phyloP scores from a whole-genome alignment of 2,329 filamentous ascomycete species.

The Monosporascus ibericus region DNA sequence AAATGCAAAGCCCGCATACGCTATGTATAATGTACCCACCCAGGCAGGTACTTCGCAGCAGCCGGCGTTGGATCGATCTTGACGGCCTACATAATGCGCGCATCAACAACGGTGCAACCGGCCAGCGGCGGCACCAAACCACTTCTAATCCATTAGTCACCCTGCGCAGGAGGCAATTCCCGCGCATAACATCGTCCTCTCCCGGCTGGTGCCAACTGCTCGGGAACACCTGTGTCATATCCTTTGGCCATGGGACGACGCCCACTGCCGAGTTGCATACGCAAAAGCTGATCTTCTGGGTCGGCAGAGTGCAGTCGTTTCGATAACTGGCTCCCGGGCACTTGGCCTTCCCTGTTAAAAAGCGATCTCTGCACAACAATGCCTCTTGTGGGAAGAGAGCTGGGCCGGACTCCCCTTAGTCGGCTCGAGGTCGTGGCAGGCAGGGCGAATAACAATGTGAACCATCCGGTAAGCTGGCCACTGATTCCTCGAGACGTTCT shows the following conservation, averaged over 20 bases:
- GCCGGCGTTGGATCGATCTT: not conserved
- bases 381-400: not conserved
- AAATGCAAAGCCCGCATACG: too few relatives aligned
- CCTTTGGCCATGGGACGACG: slow-evolving; percentile 8
- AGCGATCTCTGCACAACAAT: not conserved
- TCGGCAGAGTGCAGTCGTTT: slow-evolving; percentile 17
- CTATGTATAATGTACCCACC: not conserved
- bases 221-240: slow-evolving; percentile 11
- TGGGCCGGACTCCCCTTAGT: not conserved
- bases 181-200: not conserved
- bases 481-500: too few relatives aligned
- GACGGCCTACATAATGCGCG: too few relatives aligned
- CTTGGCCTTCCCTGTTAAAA: not conserved
- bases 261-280: slow-evolving; percentile 18
- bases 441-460: too few relatives aligned
- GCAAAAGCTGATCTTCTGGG: slow-evolving; percentile 21
- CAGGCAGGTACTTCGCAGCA: not conserved
- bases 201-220: slow-evolving; percentile 6
- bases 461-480: too few relatives aligned
- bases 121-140: too few relatives aligned
- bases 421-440: too few relatives aligned
- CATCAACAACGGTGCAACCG: too few relatives aligned
- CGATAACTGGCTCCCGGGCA: not conserved
- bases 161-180: not conserved
- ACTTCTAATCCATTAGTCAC: not conserved